Percentiles rank a stretch among this genome's conserved stretches.
Conservation (phyloP, 2,329 filamentous ascomycete genomes). For the Neoarthrinium moseri region DNA sequence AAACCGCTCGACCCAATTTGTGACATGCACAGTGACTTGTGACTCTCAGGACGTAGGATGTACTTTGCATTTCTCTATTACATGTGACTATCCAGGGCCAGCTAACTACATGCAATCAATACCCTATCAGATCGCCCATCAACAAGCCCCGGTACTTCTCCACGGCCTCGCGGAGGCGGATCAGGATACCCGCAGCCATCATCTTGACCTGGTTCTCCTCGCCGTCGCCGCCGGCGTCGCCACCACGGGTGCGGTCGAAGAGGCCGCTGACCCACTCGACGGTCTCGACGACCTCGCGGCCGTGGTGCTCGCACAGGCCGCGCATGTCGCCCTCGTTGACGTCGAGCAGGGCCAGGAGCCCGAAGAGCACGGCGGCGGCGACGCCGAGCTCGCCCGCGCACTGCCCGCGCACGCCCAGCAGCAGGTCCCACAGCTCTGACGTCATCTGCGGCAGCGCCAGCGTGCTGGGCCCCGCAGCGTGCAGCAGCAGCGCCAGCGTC, state of each 20-base stretch:
- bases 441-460: slow-evolving; percentile 78
- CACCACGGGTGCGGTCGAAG: slow-evolving; percentile 60
- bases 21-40: too few relatives aligned
- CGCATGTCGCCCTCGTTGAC: slow-evolving; percentile 73
- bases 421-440: slow-evolving; percentile 77
- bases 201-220: slow-evolving; percentile 81
- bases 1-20: too few relatives aligned
- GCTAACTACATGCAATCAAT: slow-evolving; percentile 1
- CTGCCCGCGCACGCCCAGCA: slow-evolving; percentile 64
- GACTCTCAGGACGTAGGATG: too few relatives aligned
- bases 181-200: slow-evolving; percentile 72
- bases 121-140: slow-evolving; percentile 65
- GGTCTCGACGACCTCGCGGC: slow-evolving; percentile 78
- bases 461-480: slow-evolving; percentile 79
- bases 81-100: too few relatives aligned
- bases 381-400: slow-evolving; percentile 63
- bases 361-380: slow-evolving; percentile 73
- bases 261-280: slow-evolving; percentile 80
- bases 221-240: slow-evolving; percentile 44
- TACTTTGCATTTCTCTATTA: too few relatives aligned
- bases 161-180: slow-evolving; percentile 77
- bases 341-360: slow-evolving; percentile 77
- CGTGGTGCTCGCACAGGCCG: slow-evolving; percentile 70
- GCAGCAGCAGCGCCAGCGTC: slow-evolving; percentile 78
- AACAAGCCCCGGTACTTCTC: slow-evolving; percentile 77